Base-by-base conservation (phyloP, 495 filamentous ascomycete species). In the Aspergillus indologenus region DNA sequence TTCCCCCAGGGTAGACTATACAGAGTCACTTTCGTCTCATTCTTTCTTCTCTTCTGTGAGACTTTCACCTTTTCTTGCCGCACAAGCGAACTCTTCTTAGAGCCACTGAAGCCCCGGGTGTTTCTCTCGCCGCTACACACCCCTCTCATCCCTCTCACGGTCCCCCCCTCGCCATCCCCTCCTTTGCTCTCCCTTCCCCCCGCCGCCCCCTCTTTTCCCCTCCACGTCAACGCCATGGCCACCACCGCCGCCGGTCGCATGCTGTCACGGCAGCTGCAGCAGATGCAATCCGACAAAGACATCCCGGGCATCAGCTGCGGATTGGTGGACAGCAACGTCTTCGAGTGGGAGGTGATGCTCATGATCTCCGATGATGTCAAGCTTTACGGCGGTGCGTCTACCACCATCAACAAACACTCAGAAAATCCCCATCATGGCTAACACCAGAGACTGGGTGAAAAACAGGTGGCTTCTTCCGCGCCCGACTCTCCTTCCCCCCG, bases 341-440 rank as follows among this genome's bases (percentile, higher is more conserved):
- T 96, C 62, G 89, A 97, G 78, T 98, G 94, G 94, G 93, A 98
- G 71, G 91, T 98, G 17, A 96, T 96, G 89, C 83, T 98, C 34
- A 98, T 98, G 94, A 94, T 98, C 65, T 90, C 82, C 29, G 94
- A 98, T 67, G 94, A 98, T 64, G 93, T 90, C 73, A 93, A 95
- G 73, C 87, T 90, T 67, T 98, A 98, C 67, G 95, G 93, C 63
- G 94, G 87, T 87, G 70, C 76, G 86, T 75, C 3, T 23, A n/a
- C n/a, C n/a, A n/a, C n/a, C n/a, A n/a, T n/a, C n/a, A n/a, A n/a
- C n/a, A n/a, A 23, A 20, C 14, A 42, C 17, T 52, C 7, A 11
- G 15, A 24, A n/a, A 42, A 6, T 26, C 4, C 5, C 22, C 44
- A 29, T 9, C 26, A 29, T 29, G 26, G 23, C 11, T 31, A 49